Evolutionary conservation across 2,329 filamentous ascomycete genomes (phyloP), one percentile per base, ranked within the genome.

Genomic region (Monilinia polystroma): DNA sequence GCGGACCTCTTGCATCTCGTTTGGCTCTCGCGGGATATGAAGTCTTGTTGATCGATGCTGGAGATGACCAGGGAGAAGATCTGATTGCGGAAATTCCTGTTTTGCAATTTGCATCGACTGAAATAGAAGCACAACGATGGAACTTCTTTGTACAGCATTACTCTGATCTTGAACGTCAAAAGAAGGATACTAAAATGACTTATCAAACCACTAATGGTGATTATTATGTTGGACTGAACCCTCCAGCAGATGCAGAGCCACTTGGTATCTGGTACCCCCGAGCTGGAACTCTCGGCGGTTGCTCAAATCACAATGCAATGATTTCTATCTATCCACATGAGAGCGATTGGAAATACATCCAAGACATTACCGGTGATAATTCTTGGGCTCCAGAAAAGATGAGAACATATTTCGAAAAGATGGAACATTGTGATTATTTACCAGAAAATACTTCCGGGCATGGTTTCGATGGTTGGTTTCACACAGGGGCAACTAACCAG

Each of bases 41-140:
- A 69, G 82, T 82, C 12, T 78, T 85, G 23, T 77, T 85, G 4
- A 79, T 85, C 43, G 83, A 85, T 70, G 83, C 82, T 45, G 83
- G 83, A 66, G 81, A 83, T 69, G 82, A 85, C 68, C 79, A 84
- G 68, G 80, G 79, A 14, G 63, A 64, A 5, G 69, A 75, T 41
- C 73, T 78, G 81, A 78, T 80, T 68, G 79, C 82, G 70, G 77
- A 79, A 78, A 41, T 80, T 82, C 8, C 84, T 82, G 29, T 81
- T 79, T 8, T 79, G 68, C 79, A 80, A 60, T 77, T 79, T n/a
- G 76, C 78, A 56, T 79, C 80, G 10, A 81, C 79, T 20, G 79
- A 83, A 70, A 80, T 83, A 69, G 74, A 77, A 47, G 77, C 77
- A 11, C 78, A 82, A 73, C 75, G 76, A 65, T 85, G 84, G 84